Percentiles rank a stretch among this genome's conserved stretches.
Evolutionary conservation across 495 filamentous ascomycete species (phyloP).

Genomic region (Aeminium ludgeri): DNA sequence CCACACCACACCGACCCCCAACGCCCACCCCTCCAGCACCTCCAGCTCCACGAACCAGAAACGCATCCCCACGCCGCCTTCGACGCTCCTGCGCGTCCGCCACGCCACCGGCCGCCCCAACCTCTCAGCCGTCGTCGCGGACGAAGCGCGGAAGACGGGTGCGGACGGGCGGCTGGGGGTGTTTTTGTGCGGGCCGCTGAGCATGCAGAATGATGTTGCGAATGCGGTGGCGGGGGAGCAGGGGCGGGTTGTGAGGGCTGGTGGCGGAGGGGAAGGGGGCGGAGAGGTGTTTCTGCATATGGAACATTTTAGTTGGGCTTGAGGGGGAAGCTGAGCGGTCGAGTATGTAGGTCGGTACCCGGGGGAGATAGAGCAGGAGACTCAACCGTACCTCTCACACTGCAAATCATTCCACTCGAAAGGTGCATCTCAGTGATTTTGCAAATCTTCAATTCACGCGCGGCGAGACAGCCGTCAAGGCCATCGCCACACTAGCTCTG

Average conservation of each 20-base stretch:
- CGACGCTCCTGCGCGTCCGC: too few species aligned
- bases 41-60: neutral
- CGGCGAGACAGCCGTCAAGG: too few species aligned
- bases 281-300: constrained; percentile 37
- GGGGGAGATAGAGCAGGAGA: too few species aligned
- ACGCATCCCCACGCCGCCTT: constrained; percentile 2
- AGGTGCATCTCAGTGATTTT: too few species aligned
- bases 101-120: constrained; percentile 23
- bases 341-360: too few species aligned
- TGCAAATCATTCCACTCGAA: too few species aligned
- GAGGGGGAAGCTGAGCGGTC: too few species aligned
- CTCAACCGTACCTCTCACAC: too few species aligned
- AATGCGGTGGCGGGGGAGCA: constrained; percentile 35
- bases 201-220: constrained; percentile 33
- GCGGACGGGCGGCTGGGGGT: constrained; percentile 27
- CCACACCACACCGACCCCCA: neutral
- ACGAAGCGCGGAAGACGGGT: constrained; percentile 13
- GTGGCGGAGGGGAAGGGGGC: constrained; percentile 27
- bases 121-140: constrained; percentile 23
- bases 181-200: constrained; percentile 34
- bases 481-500: too few species aligned
- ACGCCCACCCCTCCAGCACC: too few species aligned
- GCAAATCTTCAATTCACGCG: too few species aligned
- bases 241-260: constrained; percentile 23
- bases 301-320: constrained; percentile 33